Evolutionary conservation across 2,329 filamentous ascomycete genomes (phyloP).

Genomic region (Sclerotinia trifoliorum): DNA sequence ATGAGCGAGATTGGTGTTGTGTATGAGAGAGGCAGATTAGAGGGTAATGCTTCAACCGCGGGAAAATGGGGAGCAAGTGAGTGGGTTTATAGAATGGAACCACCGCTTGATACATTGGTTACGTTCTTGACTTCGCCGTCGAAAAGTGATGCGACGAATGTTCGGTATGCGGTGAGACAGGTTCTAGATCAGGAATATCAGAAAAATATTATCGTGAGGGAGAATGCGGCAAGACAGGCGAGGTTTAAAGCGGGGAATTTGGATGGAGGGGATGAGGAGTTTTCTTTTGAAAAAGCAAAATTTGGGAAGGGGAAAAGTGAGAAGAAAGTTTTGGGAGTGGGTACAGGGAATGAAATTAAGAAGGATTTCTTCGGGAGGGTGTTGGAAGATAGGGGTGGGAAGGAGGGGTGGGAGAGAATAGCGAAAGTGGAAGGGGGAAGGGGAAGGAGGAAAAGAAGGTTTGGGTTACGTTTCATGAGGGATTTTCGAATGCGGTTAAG

Average conservation of each 20-base stretch:
- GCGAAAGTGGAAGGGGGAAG: constrained; percentile 39
- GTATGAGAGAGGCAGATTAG: constrained; percentile 78
- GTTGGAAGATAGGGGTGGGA: constrained; percentile 49
- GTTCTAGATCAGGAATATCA: constrained; percentile 88
- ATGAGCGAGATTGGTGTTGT: constrained; percentile 80
- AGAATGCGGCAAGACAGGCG: constrained; percentile 64
- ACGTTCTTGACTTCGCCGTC: constrained; percentile 67
- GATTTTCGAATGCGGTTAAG: constrained; percentile 85
- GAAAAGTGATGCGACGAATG: constrained; percentile 61
- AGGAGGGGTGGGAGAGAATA: constrained; percentile 62
- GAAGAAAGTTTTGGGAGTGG: background rate
- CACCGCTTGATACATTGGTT: constrained; percentile 76
- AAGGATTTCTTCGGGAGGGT: constrained; percentile 84
- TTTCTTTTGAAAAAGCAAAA: background rate
- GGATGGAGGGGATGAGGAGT: constrained; percentile 32
- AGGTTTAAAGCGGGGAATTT: constrained; percentile 57
- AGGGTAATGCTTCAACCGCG: constrained; percentile 41
- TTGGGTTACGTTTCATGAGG: constrained; percentile 89
- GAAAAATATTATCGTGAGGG: constrained; percentile 66
- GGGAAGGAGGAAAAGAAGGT: constrained; percentile 56
- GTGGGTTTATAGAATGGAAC: constrained; percentile 94
- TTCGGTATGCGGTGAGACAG: constrained; percentile 89
- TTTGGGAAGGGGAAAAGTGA: constrained; percentile 7
- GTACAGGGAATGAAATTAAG: constrained; percentile 50
- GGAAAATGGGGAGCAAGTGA: constrained; percentile 59